Evolutionary conservation across 2,329 filamentous ascomycete species (phyloP), one percentile per base, ranked within the genome.

Genomic region (Colletotrichum siamense): DNA sequence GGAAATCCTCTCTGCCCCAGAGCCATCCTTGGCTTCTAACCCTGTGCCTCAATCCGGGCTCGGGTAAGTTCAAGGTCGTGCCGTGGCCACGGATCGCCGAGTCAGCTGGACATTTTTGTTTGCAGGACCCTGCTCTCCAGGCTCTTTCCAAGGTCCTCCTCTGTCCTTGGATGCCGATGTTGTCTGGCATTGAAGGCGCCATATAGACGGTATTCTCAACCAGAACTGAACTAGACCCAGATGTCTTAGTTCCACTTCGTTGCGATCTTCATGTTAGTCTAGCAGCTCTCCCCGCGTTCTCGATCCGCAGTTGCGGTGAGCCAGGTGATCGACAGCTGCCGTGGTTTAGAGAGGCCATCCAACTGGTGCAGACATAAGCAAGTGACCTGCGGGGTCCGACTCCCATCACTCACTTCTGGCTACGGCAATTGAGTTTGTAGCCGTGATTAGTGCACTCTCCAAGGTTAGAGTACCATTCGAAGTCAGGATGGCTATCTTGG

Each of bases 291-390:
- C 36, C 36, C 65, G n/a, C n/a, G n/a, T 32, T 63, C 26, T 18
- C 26, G 69, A 68, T 68, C 69, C 68, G 26, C 62, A 73, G 39
- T 73, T 32, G 73, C 63, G 64, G 52, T 73, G 63, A 68, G 57
- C 65, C 55, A 12, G 49, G 16, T 63, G 73, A 72, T 72, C 73
- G 62, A 62, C 62, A 52, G 26, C 36, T 18, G 57, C 16, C 32
- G 15, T 36, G 24, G 55, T 24, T 30, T 13, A 13, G 44, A 52
- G 44, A 62, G 22, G 52, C n/a, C 34, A 62, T 28, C n/a, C 24
- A 28, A 30, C 28, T 44, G 34, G 67, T 24, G 68, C 30, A 26
- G 30, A 55, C 24, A 28, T 24, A 28, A 52, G 24, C 69, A 39
- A 61, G 26, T 64, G 63, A 39, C 24, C 39, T 62, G 32, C 36